Base-by-base conservation (phyloP, 2,329 filamentous ascomycete species). In the Penicillium sp. region DNA sequence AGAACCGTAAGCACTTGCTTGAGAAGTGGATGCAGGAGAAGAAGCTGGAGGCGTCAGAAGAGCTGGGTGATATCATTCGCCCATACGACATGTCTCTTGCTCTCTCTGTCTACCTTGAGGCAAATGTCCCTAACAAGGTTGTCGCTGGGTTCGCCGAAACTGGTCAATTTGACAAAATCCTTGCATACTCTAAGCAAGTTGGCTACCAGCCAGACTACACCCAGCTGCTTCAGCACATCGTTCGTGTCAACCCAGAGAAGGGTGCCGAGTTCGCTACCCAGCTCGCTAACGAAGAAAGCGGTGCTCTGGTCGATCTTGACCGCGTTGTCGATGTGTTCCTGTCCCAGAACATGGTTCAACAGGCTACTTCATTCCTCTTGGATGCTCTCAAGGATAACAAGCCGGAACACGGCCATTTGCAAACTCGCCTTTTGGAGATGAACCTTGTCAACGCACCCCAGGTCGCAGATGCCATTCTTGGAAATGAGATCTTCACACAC, bases 1-100 rank as follows among this genome's bases (percentile, higher is more conserved):
- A 99, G 75, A 94, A 92, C 73, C 86, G 94, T 61, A 97, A 97
- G 78, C 91, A 97, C 70, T 79, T 99, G 26, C 83, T 99, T 27
- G 94, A 97, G 77, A 99, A 99, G 77, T 99, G 95, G 95, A 84
- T 97, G 74, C 88, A 88, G 69, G 94, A 97, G 77, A 89, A 91
- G 75, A 99, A 99, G 80, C 83, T 99, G 40, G 90, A 95, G 72
- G 92, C 89, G 76, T 97, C 94, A 0, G 94, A 99, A 78, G 90
- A 97, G 74, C 84, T 99, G 46, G 94, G 94, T 78, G 95, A 99
- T 72, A 85, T 96, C 66, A 89, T 97, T 47, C 89, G 94, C 44
- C 83, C 89, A 18, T 91, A 97, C 66, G 94, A 99, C 70, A 81
- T 96, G 67, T 87, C 88, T 70, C 82, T 97, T 70, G 94, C 95